Percentiles rank a stretch among this genome's conserved stretches.
These are phyloP conservation scores for Cyberlindnera misumaiensis DNA, from an alignment of 805 yeast species.

Conservation along the genomic window DNA sequence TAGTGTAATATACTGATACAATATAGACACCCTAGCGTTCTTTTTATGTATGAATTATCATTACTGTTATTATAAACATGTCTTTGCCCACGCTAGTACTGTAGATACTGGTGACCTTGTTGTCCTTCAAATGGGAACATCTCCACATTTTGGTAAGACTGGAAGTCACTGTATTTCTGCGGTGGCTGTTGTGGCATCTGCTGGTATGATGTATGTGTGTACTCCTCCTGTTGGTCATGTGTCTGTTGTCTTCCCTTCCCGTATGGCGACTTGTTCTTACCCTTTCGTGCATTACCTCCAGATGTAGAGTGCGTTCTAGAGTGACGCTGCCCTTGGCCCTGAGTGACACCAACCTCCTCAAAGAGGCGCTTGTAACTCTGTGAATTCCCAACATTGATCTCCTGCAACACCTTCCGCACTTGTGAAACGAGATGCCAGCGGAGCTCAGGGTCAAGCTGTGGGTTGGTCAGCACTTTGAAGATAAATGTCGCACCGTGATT, in stretches of 20 bases:
- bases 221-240: no score
- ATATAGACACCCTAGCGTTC: no score
- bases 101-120: no score
- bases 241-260: no score
- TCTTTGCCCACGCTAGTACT: neutral
- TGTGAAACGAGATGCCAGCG: constrained; percentile 54
- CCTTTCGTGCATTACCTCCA: no score
- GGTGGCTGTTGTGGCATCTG: no score
- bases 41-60: neutral
- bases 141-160: no score
- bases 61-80: neutral
- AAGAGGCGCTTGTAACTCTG: constrained; percentile 71
- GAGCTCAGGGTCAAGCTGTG: constrained; percentile 50
- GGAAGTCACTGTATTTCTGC: no score
- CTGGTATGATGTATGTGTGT: no score
- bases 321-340: constrained; percentile 13
- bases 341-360: constrained; percentile 79
- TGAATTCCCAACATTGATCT: constrained; percentile 42
- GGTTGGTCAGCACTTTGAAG: constrained; percentile 71
- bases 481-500: constrained; percentile 71
- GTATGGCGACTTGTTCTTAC: constrained; percentile 16
- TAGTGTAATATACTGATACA: neutral
- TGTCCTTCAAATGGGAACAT: no score
- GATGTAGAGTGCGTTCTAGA: constrained; percentile 18
- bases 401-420: constrained; percentile 56